Percentiles rank a stretch among this genome's conserved stretches.
Conservation (phyloP, 1,284 basidiomycete genomes). For the Phlebopus sp. region DNA sequence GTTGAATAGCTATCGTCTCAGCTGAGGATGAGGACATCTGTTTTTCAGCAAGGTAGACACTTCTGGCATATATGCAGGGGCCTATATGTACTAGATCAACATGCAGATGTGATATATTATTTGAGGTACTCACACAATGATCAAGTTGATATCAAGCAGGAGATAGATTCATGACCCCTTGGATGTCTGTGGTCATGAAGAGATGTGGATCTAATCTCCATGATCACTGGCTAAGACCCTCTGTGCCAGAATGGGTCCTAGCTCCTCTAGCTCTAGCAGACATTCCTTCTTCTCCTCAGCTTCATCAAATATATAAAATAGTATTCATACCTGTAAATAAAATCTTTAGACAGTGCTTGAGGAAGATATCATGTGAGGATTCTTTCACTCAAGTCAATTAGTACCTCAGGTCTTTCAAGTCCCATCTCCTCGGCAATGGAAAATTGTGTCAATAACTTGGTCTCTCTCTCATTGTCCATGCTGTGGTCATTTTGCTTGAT, state of each 20-base stretch:
- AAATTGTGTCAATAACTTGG: no score
- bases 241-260: background rate
- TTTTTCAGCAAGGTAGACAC: background rate
- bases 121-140: conserved; percentile 1
- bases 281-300: no score
- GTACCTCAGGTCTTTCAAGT: no score
- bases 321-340: background rate
- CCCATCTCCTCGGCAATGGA: no score
- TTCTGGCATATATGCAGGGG: background rate
- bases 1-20: background rate
- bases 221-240: background rate
- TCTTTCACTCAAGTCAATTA: background rate
- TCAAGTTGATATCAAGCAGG: conserved; percentile 5
- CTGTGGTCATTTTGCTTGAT: no score
- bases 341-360: background rate
- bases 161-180: conserved; percentile 3
- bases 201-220: background rate
- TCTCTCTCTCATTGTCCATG: no score
- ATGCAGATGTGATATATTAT: no score
- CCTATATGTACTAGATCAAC: background rate
- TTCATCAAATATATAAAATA: no score
- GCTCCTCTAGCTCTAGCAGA: background rate
- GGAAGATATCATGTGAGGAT: conserved; percentile 3
- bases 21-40: no score
- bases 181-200: background rate